Base-by-base conservation (phyloP, 2,329 filamentous ascomycete species). In the Knufia fluminis region DNA sequence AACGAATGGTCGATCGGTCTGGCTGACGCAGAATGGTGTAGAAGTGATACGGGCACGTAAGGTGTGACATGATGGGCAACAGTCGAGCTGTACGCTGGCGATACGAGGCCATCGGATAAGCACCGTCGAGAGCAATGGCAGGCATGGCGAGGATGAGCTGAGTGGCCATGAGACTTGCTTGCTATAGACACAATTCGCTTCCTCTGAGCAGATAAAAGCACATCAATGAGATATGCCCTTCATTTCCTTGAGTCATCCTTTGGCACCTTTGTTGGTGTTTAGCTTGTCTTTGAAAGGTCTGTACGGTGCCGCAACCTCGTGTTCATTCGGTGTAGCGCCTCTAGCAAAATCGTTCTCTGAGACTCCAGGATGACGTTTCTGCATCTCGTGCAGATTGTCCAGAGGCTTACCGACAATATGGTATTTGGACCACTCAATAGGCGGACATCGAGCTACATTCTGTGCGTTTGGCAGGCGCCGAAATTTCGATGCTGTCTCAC, bases 381-480 rank as follows among this genome's bases (percentile, higher is more conserved):
- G 89, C 61, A 94, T 86, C 45, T 80, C 77, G 64, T 96, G 90
- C 55, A 96, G 72, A 63, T 82, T 85, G 66, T 96, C 88, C 31
- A 96, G 73, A 1, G 86, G 80, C 52, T 86, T 83, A 43, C 88
- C 90, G 2, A 92, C 81, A n/a, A 96, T 76, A 59, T 87, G 86
- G 66, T 97, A 97, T 63, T 95, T 90, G 10, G 82, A 80, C 91
- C 91, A 97, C 70, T 96, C 95, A 61, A 97, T 83, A 7, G 87
- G 85, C 7, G 91, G 91, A 69, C 83, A 88, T 35, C 90, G 82
- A 22, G 94, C 83, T 1, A 97, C 72, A 58, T 85, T 85, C 65
- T 96, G 91, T 4, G 86, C 80, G 12, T 76, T 77, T 0, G 90
- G 90, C 12, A 96, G 77, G 16, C 69, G 70, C 2, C 78, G 71